phyloP scores from a whole-genome alignment of 768 basidiomycete species.

The Hypholoma fasciculare region DNA sequence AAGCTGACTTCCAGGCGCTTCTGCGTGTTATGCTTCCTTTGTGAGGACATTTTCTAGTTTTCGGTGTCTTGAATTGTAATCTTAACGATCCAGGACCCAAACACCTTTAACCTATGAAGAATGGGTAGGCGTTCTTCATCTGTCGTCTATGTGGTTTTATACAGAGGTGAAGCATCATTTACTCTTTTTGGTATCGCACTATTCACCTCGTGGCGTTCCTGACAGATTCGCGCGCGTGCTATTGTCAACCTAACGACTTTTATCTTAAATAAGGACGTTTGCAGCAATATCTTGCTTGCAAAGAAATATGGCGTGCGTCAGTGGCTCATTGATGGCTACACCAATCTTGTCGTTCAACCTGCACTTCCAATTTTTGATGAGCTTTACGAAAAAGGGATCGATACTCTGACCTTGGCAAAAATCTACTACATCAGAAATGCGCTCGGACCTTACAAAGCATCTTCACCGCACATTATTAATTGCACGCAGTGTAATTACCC shows the following conservation, averaged over 20 bases:
- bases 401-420: too few relatives aligned
- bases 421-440: too few relatives aligned
- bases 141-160: constrained; percentile 10
- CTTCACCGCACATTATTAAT: too few relatives aligned
- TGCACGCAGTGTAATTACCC: too few relatives aligned
- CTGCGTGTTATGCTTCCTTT: constrained; percentile 9
- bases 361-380: neutral
- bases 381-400: neutral
- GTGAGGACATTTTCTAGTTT: neutral
- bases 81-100: neutral
- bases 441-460: too few relatives aligned
- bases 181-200: neutral
- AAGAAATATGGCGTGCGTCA: constrained; percentile 1
- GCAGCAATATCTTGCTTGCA: constrained; percentile 1
- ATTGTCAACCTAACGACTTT: neutral
- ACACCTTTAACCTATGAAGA: constrained; percentile 7
- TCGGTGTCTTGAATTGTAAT: neutral
- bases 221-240: constrained; percentile 3
- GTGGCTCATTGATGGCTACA: constrained; percentile 8
- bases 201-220: neutral
- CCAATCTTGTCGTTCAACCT: neutral
- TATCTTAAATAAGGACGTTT: neutral
- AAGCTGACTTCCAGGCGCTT: constrained; percentile 5
- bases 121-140: constrained; percentile 6
- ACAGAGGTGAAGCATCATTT: neutral